A percentile compares a stretch with the other conserved stretches of the same genome.
These are phyloP conservation scores for Mrakia gelida DNA, from an alignment of 768 basidiomycete genomes.

Conservation along the genomic window DNA sequence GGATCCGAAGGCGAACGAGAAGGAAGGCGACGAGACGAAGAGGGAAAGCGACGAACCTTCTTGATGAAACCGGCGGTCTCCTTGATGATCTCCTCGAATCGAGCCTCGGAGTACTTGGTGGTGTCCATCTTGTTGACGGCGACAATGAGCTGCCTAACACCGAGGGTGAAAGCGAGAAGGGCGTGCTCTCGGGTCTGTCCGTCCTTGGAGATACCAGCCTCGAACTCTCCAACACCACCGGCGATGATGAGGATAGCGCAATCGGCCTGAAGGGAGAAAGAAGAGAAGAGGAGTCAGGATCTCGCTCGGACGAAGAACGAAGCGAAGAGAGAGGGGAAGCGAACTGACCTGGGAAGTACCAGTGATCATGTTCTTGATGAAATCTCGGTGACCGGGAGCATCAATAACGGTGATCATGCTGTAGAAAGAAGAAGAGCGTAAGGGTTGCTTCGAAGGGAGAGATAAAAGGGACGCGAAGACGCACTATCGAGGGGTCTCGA, in stretches of 20 bases:
- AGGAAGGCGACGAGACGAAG: background rate
- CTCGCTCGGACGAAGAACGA: background rate
- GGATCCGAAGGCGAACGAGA: background rate
- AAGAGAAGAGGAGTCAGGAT: conserved; percentile 39
- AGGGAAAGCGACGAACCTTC: conserved; percentile 51
- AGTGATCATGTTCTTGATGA: conserved; percentile 99
- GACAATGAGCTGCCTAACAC: conserved; percentile 99
- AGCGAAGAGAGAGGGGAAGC: background rate
- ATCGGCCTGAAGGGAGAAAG: conserved; percentile 52
- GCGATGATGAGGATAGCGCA: conserved; percentile 99
- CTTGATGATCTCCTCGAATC: conserved; percentile 96
- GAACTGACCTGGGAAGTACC: conserved; percentile 80
- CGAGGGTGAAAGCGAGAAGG: conserved; percentile 98
- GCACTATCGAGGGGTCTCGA: conserved; percentile 90
- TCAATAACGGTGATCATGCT: conserved; percentile 75
- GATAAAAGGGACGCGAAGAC: background rate
- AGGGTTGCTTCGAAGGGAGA: conserved; percentile 11
- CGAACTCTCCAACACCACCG: conserved; percentile 98
- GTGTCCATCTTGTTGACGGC: conserved; percentile 99
- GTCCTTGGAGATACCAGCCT: conserved; percentile 99
- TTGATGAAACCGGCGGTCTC: conserved; percentile 97
- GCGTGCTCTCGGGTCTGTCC: conserved; percentile 99
- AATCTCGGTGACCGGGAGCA: conserved; percentile 99
- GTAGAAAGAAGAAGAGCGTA: conserved; percentile 27
- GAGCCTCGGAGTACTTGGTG: conserved; percentile 99